Percentiles rank a stretch among this genome's conserved stretches.
Conservation (phyloP, 768 basidiomycete species). For the Hemileccinum rubropunctum region DNA sequence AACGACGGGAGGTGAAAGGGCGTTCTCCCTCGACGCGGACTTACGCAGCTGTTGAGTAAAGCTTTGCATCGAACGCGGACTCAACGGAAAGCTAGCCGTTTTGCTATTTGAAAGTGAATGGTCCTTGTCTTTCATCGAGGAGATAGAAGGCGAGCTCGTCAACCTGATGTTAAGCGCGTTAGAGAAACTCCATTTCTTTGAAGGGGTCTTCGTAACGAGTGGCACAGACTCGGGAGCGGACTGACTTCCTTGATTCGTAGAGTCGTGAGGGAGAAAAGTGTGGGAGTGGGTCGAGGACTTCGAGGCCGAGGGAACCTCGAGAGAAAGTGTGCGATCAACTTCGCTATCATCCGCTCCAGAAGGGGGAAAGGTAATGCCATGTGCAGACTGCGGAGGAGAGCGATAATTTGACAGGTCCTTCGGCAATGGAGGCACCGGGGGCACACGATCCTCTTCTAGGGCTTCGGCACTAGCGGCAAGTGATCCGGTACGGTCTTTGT, state of each 20-base stretch:
- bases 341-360: conserved; percentile 44
- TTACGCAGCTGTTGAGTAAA: conserved; percentile 69
- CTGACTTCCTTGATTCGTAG: conserved; percentile 36
- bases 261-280: conserved; percentile 38
- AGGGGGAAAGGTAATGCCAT: conserved; percentile 51
- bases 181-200: conserved; percentile 98
- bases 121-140: conserved; percentile 49
- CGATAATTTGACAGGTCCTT: conserved; percentile 83
- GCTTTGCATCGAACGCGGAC: conserved; percentile 59
- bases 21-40: conserved; percentile 65
- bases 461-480: conserved; percentile 58
- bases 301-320: conserved; percentile 46
- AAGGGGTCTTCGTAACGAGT: conserved; percentile 67
- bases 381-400: conserved; percentile 62
- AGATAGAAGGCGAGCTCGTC: conserved; percentile 60
- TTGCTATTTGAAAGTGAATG: conserved; percentile 33
- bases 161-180: conserved; percentile 76
- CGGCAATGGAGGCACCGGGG: conserved; percentile 89
- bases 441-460: conserved; percentile 66
- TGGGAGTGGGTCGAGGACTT: conserved; percentile 27
- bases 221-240: conserved; percentile 44
- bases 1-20: conserved; percentile 40
- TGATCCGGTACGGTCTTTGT: conserved; percentile 68
- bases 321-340: conserved; percentile 45
- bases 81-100: conserved; percentile 57